These are phyloP conservation scores for Penicillium sp. DNA, from an alignment of 2,329 filamentous ascomycete genomes.

Conservation along the genomic window DNA sequence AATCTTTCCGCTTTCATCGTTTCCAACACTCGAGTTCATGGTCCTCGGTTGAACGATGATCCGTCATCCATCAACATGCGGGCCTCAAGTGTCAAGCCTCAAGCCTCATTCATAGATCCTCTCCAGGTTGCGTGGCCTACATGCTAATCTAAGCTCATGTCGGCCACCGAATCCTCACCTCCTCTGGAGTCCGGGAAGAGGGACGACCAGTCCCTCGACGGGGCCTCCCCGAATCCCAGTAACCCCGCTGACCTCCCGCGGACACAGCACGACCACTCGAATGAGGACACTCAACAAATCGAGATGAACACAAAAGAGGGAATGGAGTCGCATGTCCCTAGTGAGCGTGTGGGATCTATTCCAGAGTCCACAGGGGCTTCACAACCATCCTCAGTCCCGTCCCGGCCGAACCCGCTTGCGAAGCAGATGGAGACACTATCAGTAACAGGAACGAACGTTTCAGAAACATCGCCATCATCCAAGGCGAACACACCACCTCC, in stretches of 20 bases:
- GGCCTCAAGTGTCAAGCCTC: constrained; percentile 21
- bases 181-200: constrained; percentile 22
- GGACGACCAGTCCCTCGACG: constrained; percentile 20
- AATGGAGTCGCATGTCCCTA: constrained; percentile 2
- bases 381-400: constrained; percentile 10
- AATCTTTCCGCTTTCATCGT: no score
- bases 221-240: constrained; percentile 23
- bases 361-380: constrained; percentile 5
- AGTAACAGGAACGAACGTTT: constrained; percentile 21
- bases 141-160: constrained; percentile 44
- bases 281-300: constrained; percentile 7
- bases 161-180: constrained; percentile 26
- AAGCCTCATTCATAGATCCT: constrained; percentile 7
- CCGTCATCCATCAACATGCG: constrained; percentile 25
- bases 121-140: constrained; percentile 15
- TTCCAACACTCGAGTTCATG: constrained; percentile 8
- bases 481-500: constrained; percentile 31
- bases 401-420: constrained; percentile 23
- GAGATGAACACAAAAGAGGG: constrained; percentile 14
- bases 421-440: constrained; percentile 30
- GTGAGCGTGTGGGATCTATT: constrained; percentile 4
- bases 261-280: constrained; percentile 18
- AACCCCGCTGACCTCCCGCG: constrained; percentile 17
- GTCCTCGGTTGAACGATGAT: constrained; percentile 33
- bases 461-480: constrained; percentile 14